Base-by-base conservation (phyloP, 1,139 yeast species). In the Hansenula lynferdii region DNA sequence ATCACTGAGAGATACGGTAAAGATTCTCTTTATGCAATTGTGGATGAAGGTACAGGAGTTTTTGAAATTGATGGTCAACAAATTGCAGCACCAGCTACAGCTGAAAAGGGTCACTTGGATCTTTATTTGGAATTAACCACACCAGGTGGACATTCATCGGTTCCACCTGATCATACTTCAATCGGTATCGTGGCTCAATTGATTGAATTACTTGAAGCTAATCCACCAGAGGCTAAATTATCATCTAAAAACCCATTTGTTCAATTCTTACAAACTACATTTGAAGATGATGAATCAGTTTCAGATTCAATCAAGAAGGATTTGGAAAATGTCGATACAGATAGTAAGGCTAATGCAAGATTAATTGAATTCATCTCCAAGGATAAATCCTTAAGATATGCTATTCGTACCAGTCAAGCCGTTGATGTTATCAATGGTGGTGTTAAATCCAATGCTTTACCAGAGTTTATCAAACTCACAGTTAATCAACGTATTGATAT, bases 131-230 rank as follows among this genome's bases (percentile, higher is more conserved):
- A 62, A 20, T 53, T 79, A 20, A 61, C 58, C n/a, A 69, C 79
- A 2, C 73, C 75, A 3, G 85, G 85, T 27, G 85, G 85, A 4
- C 85, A 80, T 48, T 74, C 83, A 1, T 74, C 81, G 2, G 57
- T 68, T 25, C 85, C 85, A n/a, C 80, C 80, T 8, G 74, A 69
- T 42, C 82, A 77, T 52, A 79, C 83, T 2, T 66, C 76, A 10
- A 77, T 79, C 51, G 85, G 85, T 4, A 68, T 79, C 34, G 56
- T 75, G 42, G 65, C 78, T 5, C 70, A 70, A 36, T 57, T 78
- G 30, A 62, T 73, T 16, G 50, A 56, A 19, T 51, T 51, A 22
- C 62, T 77, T 31, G 85, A 78, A 49, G 49, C 50, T 17, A 64
- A 66, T 37, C 73, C 72, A 8, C 74, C 63, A 47, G 53, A 57